A percentile compares a stretch with the other conserved stretches of the same genome.
Conservation (phyloP, 75 land plant species). For the Larix kaempferi region DNA sequence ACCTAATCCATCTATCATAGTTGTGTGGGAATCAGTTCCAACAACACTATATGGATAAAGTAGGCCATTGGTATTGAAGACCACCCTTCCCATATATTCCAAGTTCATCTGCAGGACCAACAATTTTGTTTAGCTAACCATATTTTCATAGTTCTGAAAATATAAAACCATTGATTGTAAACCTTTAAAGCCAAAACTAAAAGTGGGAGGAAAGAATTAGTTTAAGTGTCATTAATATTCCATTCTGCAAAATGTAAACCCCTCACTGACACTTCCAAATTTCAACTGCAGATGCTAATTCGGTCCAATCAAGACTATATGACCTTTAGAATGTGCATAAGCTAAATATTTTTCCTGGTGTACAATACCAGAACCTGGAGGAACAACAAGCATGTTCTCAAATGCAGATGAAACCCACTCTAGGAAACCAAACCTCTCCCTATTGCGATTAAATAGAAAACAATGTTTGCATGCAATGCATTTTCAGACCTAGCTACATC, state of each 20-base stretch:
- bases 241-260: too few relatives aligned
- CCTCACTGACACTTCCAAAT: too few relatives aligned
- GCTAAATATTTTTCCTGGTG: slow-evolving; percentile 59
- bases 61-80: slow-evolving; percentile 67
- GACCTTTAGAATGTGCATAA: background rate
- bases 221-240: too few relatives aligned
- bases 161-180: too few relatives aligned
- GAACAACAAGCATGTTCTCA: slow-evolving; percentile 92
- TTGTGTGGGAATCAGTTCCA: slow-evolving; percentile 95
- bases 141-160: too few relatives aligned
- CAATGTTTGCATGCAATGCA: slow-evolving; percentile 79
- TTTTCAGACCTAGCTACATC: slow-evolving; percentile 77
- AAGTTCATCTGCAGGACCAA: slow-evolving; percentile 69
- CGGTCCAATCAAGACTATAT: too few relatives aligned
- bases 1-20: slow-evolving; percentile 93
- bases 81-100: slow-evolving; percentile 86
- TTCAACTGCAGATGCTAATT: too few relatives aligned
- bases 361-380: slow-evolving; percentile 94
- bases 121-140: background rate
- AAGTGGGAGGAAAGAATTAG: too few relatives aligned
- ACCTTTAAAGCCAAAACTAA: too few relatives aligned
- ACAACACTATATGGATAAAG: slow-evolving; percentile 93
- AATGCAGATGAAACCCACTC: slow-evolving; percentile 91
- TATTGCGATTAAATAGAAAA: slow-evolving; percentile 78
- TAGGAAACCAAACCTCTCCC: slow-evolving; percentile 82